Evolutionary conservation across 345 rosid species (phyloP).

Genomic region (Psidium friedrichsthalianum): DNA sequence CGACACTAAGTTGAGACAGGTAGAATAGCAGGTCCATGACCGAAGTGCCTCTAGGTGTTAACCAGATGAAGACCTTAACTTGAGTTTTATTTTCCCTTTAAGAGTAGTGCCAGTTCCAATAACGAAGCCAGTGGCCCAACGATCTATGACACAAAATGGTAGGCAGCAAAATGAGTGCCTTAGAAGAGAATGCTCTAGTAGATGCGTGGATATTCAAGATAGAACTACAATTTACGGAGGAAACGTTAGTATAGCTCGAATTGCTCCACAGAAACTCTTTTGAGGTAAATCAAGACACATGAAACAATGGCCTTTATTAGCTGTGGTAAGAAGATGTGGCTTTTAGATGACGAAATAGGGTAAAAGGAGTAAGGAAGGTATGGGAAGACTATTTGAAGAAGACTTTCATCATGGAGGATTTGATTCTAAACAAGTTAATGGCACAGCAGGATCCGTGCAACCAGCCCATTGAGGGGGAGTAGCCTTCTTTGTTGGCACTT

Average conservation of each 20-base stretch:
- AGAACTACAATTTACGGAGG: background rate
- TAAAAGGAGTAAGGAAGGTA: background rate
- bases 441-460: background rate
- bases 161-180: background rate
- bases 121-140: background rate
- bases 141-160: background rate
- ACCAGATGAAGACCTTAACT: background rate
- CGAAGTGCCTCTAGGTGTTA: background rate
- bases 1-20: background rate
- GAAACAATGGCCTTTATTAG: background rate
- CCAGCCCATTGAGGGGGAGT: background rate
- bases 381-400: background rate
- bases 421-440: background rate
- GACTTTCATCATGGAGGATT: background rate
- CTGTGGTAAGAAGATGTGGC: background rate
- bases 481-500: background rate
- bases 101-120: background rate
- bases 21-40: background rate
- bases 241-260: background rate
- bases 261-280: background rate
- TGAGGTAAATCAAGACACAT: background rate
- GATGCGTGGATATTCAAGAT: background rate
- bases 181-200: background rate
- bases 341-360: background rate
- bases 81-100: background rate